phyloP scores from a whole-genome alignment of 345 rosid genomes.

The Linum trigynum region DNA sequence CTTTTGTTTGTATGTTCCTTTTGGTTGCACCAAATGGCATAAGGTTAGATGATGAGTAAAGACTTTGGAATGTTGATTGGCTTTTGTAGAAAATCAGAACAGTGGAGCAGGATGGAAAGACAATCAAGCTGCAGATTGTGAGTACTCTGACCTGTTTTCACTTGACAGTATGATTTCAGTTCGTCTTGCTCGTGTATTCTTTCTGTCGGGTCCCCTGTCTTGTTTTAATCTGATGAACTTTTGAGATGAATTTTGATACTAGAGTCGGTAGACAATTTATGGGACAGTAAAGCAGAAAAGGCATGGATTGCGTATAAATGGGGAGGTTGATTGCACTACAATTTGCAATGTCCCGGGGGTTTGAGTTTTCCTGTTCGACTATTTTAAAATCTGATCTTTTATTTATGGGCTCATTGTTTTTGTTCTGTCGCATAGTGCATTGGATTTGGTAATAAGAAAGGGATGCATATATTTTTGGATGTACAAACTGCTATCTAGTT shows the following conservation, averaged over 20 bases:
- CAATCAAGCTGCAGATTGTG: conserved; percentile 65
- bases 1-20: not conserved
- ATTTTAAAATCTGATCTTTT: too few species aligned
- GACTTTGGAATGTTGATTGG: not conserved
- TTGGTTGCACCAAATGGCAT: too few species aligned
- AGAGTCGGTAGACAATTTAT: not conserved
- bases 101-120: conserved; percentile 88
- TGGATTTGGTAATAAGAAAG: too few species aligned
- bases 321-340: not conserved
- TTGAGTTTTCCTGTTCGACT: not conserved
- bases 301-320: not conserved
- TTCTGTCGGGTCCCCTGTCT: not conserved
- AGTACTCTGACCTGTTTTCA: conserved; percentile 12
- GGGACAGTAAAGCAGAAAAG: too few species aligned
- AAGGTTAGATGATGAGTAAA: not conserved
- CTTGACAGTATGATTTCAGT: not conserved
- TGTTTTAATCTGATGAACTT: too few species aligned
- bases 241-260: too few species aligned
- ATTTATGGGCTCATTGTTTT: too few species aligned
- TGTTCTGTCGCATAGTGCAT: too few species aligned
- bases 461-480: too few species aligned
- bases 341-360: not conserved
- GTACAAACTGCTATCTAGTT: too few species aligned
- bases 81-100: conserved; percentile 77
- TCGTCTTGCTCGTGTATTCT: not conserved